A percentile compares a stretch with the other conserved stretches of the same genome.
Evolutionary conservation across 2,329 filamentous ascomycete genomes (phyloP).

Genomic region (Aspergillus sp.): DNA sequence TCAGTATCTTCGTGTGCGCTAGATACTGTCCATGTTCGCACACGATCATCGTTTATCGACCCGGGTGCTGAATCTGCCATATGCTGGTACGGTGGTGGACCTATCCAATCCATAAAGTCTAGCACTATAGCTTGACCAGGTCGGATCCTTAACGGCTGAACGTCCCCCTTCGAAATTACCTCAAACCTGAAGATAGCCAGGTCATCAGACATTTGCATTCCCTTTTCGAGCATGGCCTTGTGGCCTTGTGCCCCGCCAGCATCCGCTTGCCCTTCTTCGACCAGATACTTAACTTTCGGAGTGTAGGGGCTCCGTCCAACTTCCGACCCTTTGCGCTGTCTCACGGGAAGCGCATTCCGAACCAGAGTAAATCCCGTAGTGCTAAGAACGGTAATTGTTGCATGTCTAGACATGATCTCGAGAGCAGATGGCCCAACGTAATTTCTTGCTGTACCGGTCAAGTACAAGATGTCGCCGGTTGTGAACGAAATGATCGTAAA

Average conservation of each 20-base stretch:
- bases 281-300: neutral
- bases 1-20: neutral
- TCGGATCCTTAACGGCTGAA: neutral
- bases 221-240: neutral
- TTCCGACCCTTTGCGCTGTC: neutral
- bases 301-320: conserved; percentile 1
- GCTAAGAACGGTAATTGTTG: neutral
- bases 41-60: conserved; percentile 6
- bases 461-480: conserved; percentile 26
- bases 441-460: conserved; percentile 24
- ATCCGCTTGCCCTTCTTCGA: neutral
- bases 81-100: conserved; percentile 2
- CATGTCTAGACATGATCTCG: neutral
- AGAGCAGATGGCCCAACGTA: neutral
- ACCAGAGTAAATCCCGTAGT: neutral
- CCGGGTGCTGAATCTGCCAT: conserved; percentile 4
- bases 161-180: neutral
- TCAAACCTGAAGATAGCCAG: neutral
- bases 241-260: neutral
- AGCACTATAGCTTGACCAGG: conserved; percentile 4
- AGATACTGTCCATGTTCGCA: conserved; percentile 8
- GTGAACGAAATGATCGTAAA: conserved; percentile 26
- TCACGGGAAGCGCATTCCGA: neutral
- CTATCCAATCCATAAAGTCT: conserved; percentile 9
- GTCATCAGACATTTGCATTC: neutral